Evolutionary conservation across 805 yeast species (phyloP), one percentile per base, ranked within the genome.

Genomic region (Scheffersomyces coipomensis): DNA sequence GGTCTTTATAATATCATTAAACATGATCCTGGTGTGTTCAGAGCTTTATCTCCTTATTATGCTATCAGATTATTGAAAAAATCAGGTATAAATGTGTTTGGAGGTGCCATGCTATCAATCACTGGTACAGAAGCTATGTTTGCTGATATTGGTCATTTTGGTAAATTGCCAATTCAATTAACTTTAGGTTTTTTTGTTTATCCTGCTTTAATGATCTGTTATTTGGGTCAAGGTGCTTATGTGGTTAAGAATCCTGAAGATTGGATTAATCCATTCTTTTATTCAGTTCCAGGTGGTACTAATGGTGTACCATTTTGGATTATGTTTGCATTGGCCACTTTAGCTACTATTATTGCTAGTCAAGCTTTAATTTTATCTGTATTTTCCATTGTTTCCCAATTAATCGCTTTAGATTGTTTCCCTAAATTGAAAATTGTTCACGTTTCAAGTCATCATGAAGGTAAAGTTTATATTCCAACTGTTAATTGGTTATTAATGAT

Each of bases 71-170:
- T 67, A 26, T 55, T 79, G 43, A 60, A 52, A 33, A 45, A 52
- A 7, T 64, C 68, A 3, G 68, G 66, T 17, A 58, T 73, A 21
- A 77, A 71, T 49, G 58, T 66, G 2, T 60, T 79, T 24, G 68
- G 76, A 8, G 72, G 76, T 3, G 74, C 76, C 2, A 70, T 79
- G 75, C 68, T 79, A 31, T 62, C 79, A 1, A 56, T 79, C 19
- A 78, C 85, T 0, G 85, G 85, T 22, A 63, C 76, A 3, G 85
- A 79, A 46, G 83, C 84, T 5, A 73, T 79, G 79, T 79, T 79
- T 58, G 81, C 83, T 1, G 84, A 79, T 54, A 64, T 78, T 36
- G 79, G 83, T 4, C 81, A 75, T 49, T 76, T 78, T 49, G 78
- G 80, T 2, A 62, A 64, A 19, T 45, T 61, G 3, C 74, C 83